A percentile compares a stretch with the other conserved stretches of the same genome.
Conservation (phyloP, 116 monocot genomes). For the Papilionanthe hybrid region DNA sequence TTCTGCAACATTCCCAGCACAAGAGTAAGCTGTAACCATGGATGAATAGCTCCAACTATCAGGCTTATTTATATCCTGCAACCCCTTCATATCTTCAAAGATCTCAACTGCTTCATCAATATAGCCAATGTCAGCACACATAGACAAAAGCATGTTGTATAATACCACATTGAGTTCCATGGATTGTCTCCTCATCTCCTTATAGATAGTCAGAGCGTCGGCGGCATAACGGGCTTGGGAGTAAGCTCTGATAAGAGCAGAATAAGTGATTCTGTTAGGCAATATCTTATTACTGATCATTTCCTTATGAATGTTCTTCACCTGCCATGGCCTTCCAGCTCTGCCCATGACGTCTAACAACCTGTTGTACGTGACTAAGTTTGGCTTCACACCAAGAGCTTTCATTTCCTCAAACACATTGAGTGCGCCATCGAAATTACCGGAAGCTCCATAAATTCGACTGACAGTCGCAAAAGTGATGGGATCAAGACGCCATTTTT, state of each 20-base stretch:
- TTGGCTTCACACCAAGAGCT: conserved; percentile 63
- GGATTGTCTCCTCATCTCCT: conserved; percentile 48
- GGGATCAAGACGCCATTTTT: conserved; percentile 55
- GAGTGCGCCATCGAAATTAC: conserved; percentile 74
- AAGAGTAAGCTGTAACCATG: conserved; percentile 76
- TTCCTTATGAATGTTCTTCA: conserved; percentile 57
- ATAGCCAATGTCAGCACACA: conserved; percentile 79
- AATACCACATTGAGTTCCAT: conserved; percentile 39
- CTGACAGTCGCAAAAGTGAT: conserved; percentile 62
- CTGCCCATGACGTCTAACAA: conserved; percentile 70
- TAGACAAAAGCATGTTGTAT: conserved; percentile 68
- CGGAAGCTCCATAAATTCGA: conserved; percentile 36
- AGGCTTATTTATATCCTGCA: conserved; percentile 32
- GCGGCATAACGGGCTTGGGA: conserved; percentile 51
- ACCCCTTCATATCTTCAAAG: conserved; percentile 68
- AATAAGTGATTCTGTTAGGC: conserved; percentile 43
- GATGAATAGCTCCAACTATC: conserved; percentile 81
- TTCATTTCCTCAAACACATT: conserved; percentile 93
- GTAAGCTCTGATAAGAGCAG: conserved; percentile 47
- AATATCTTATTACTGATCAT: conserved; percentile 30
- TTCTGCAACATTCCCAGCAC: conserved; percentile 52
- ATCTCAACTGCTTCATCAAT: conserved; percentile 51
- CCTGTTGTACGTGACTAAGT: conserved; percentile 54
- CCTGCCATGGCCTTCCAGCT: conserved; percentile 70
- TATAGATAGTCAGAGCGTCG: conserved; percentile 57